phyloP scores from a whole-genome alignment of 2,329 filamentous ascomycete genomes.

The Pseudogymnoascus sp. region DNA sequence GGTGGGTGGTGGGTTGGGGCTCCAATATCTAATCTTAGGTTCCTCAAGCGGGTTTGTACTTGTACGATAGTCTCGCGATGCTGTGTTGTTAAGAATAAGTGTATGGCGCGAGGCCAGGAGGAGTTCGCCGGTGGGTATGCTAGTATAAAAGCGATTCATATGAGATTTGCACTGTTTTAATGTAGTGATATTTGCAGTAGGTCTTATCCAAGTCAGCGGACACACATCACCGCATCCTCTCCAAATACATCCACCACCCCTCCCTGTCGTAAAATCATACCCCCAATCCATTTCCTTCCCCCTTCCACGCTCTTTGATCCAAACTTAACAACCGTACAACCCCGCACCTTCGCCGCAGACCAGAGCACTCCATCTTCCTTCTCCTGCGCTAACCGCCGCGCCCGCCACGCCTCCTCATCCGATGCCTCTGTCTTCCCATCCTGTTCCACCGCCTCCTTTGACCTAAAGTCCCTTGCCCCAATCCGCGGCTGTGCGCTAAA shows the following conservation, averaged over 20 bases:
- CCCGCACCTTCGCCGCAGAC: slow-evolving; percentile 71
- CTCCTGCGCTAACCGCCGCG: slow-evolving; percentile 48
- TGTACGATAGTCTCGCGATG: slow-evolving; percentile 6
- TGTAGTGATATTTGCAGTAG: neutral
- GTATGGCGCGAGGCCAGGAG: neutral
- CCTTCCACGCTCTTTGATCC: slow-evolving; percentile 74
- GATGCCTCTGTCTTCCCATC: slow-evolving; percentile 31
- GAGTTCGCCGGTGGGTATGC: neutral
- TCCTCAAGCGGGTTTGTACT: neutral
- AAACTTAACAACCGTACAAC: slow-evolving; percentile 87
- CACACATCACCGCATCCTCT: slow-evolving; percentile 69
- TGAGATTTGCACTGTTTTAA: neutral
- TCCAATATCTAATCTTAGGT: slow-evolving; percentile 1
- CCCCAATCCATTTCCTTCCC: slow-evolving; percentile 68
- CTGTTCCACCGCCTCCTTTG: slow-evolving; percentile 40
- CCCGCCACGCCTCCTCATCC: slow-evolving; percentile 44
- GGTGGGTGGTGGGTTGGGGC: neutral
- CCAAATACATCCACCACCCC: slow-evolving; percentile 66
- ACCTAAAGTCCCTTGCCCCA: slow-evolving; percentile 69
- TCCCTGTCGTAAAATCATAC: slow-evolving; percentile 66
- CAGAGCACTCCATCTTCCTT: slow-evolving; percentile 56
- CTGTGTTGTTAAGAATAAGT: neutral
- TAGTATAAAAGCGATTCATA: slow-evolving; percentile 1
- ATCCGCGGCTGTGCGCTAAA: slow-evolving; percentile 73
- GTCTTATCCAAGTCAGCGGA: slow-evolving; percentile 32